Percentiles rank a stretch among this genome's conserved stretches.
Conservation (phyloP, 2,329 filamentous ascomycete species). For the Mariannaea elegans region DNA sequence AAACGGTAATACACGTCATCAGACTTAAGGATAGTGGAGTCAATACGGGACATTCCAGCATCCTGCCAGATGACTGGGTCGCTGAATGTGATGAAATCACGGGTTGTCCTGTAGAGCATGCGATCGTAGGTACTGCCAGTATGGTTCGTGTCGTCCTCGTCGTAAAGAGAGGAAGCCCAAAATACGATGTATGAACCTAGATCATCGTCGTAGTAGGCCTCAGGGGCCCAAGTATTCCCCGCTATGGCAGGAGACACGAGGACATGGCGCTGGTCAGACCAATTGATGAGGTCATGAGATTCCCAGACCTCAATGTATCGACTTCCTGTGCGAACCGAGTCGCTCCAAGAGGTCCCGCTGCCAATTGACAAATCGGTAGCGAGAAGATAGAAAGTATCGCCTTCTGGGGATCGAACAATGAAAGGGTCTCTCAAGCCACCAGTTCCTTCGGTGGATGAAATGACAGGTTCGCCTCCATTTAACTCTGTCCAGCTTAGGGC, state of each 20-base stretch:
- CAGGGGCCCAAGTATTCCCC: slow-evolving; percentile 64
- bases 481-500: slow-evolving; percentile 60
- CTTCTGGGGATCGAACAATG: slow-evolving; percentile 59
- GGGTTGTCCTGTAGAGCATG: slow-evolving; percentile 61
- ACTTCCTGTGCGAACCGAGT: slow-evolving; percentile 57
- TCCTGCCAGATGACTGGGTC: slow-evolving; percentile 61
- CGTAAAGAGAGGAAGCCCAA: slow-evolving; percentile 57
- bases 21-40: slow-evolving; percentile 59
- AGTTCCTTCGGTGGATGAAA: slow-evolving; percentile 57
- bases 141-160: slow-evolving; percentile 50
- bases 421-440: slow-evolving; percentile 62
- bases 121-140: slow-evolving; percentile 57
- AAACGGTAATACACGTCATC: slow-evolving; percentile 59
- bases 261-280: slow-evolving; percentile 60
- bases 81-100: slow-evolving; percentile 60
- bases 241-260: slow-evolving; percentile 58
- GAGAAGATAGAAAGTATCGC: slow-evolving; percentile 60
- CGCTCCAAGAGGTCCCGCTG: slow-evolving; percentile 60
- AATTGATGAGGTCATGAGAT: slow-evolving; percentile 58
- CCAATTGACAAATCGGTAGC: slow-evolving; percentile 64
- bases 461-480: slow-evolving; percentile 56
- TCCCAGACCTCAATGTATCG: slow-evolving; percentile 64
- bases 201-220: slow-evolving; percentile 58
- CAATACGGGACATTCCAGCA: slow-evolving; percentile 59
- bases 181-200: slow-evolving; percentile 55